phyloP scores from a whole-genome alignment of 208 protist species.

The Balamuthia mandrillaris region DNA sequence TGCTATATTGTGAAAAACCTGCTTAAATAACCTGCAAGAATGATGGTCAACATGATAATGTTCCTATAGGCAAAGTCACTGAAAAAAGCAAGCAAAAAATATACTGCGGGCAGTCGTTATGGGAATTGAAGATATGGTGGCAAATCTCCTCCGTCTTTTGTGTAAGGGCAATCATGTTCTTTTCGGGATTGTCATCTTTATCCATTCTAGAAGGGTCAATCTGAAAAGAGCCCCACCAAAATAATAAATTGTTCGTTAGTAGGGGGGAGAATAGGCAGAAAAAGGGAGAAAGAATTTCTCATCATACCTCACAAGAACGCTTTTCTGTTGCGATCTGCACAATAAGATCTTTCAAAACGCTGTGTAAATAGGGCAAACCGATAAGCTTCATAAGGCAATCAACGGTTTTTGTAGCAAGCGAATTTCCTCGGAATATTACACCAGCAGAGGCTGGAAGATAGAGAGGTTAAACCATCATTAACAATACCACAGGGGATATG shows the following conservation, averaged over 20 bases:
- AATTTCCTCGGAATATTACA: slow-evolving; percentile 8
- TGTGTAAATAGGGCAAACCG: background rate
- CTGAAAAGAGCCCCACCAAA: too few relatives aligned
- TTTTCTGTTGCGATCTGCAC: slow-evolving; percentile 3
- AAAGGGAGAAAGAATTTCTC: too few relatives aligned
- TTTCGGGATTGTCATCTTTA: background rate
- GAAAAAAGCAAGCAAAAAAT: background rate
- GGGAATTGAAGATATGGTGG: background rate
- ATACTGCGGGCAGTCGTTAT: background rate
- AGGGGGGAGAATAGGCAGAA: too few relatives aligned
- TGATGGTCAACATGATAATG: background rate
- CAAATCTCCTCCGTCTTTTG: background rate
- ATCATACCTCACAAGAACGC: slow-evolving; percentile 3
- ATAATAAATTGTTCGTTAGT: too few relatives aligned
- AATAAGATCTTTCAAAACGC: background rate
- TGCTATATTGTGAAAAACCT: background rate
- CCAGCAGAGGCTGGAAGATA: background rate
- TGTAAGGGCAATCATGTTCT: background rate
- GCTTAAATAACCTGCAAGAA: background rate
- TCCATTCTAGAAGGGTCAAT: background rate
- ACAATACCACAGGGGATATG: background rate
- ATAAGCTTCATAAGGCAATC: slow-evolving; percentile 18
- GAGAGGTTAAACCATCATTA: background rate
- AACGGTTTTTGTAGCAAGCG: background rate
- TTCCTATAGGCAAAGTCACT: background rate